Percentiles rank a stretch among this genome's conserved stretches.
phyloP scores from a whole-genome alignment of 129 eudicot species.

The Chrysanthemum seticuspe region DNA sequence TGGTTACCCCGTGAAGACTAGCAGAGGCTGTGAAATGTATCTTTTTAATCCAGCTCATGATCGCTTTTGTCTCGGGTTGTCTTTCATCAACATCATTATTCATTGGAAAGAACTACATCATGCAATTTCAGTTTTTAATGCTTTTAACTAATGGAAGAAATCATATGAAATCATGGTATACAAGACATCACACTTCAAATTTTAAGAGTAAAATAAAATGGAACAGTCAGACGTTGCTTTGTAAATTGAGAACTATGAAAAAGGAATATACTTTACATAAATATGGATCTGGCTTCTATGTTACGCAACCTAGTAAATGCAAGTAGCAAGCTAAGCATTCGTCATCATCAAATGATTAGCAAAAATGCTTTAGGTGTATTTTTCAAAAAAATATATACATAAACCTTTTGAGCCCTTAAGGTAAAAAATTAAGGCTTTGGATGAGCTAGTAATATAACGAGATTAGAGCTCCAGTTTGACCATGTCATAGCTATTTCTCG shows the following conservation, averaged over 20 bases:
- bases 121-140: conserved; percentile 30
- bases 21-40: conserved; percentile 84
- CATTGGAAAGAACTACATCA: conserved; percentile 68
- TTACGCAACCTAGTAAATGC: neutral
- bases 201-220: neutral
- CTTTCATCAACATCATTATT: conserved; percentile 61
- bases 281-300: neutral
- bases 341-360: neutral
- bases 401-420: no score
- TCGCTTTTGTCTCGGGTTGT: conserved; percentile 96
- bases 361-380: no score
- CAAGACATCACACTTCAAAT: neutral
- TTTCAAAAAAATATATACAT: no score
- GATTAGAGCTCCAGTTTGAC: no score
- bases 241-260: neutral
- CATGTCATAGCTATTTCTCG: no score
- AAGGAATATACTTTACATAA: neutral
- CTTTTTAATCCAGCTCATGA: conserved; percentile 74
- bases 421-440: no score
- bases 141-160: conserved; percentile 8
- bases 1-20: conserved; percentile 93
- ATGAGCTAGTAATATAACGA: no score
- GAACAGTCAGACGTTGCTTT: neutral
- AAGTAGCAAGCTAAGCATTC: conserved; percentile 6
- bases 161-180: neutral